Base-by-base conservation (phyloP, 2,329 filamentous ascomycete genomes). In the Aspergillus bombycis region DNA sequence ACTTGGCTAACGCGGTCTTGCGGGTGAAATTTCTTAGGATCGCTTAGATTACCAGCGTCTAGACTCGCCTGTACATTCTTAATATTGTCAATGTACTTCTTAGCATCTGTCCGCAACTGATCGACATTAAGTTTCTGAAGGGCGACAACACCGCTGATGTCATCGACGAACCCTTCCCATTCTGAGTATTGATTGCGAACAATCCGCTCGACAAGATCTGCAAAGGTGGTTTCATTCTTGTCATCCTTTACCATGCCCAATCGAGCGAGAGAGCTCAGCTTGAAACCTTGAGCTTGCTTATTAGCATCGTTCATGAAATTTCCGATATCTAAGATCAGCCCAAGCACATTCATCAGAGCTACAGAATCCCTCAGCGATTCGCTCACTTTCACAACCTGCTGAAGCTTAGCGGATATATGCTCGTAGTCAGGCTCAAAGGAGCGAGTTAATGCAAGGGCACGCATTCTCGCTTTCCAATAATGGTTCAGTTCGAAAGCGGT, bases 221-320 rank as follows among this genome's bases (percentile, higher is more conserved):
- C 93, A 75, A 99, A 91, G 0, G 93, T 97, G 1, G 93, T 94
- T 78, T 98, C 91, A 78, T 99, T 99, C 85, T 97, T 97, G 82
- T 97, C 93, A 75, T 99, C 95, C 82, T 99, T 99, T 74, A 98
- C 92, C 94, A 99, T 98, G 65, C 91, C 94, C 61, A 99, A 83
- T 61, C 95, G 89, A 32, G 92, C 92, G 56, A 99, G 88, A 7
- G 95, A 97, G 74, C 93, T 95, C 16, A 99, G 88, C 83, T 99
- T 99, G 89, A 99, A 99, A 66, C 95, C 95, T 62, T 91, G 92
- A 4, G 95, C 95, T 80, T 98, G 95, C 82, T 99, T 99, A 81
- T 97, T 98, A 61, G 94, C 91, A 76, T 98, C 95, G 83, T 99
- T 99, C 95, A 99, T 99, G 85, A 97, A 99, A 79, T 99, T 99